A percentile compares a stretch with the other conserved stretches of the same genome.
Evolutionary conservation across 768 basidiomycete species (phyloP).

Genomic region (Multifurca ochricompacta): DNA sequence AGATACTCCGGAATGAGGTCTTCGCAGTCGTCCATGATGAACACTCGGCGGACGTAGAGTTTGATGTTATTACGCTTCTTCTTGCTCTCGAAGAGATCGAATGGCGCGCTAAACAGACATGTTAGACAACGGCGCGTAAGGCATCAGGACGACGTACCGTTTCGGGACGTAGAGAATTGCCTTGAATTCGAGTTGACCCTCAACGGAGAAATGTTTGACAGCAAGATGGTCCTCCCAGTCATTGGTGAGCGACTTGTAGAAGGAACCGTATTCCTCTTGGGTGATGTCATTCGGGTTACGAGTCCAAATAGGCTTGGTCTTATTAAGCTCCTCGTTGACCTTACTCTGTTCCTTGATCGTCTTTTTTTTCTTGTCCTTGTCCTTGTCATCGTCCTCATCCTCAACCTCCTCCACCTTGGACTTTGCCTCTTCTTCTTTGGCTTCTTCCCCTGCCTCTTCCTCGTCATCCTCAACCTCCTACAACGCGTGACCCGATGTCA

Average conservation of each 20-base stretch:
- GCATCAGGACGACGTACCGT: constrained; percentile 44
- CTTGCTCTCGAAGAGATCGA: constrained; percentile 99
- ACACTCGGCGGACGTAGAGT: constrained; percentile 99
- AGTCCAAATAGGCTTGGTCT: constrained; percentile 99
- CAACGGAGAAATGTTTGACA: constrained; percentile 99
- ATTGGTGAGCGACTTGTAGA: constrained; percentile 99
- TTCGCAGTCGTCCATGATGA: constrained; percentile 99
- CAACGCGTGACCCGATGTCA: constrained; percentile 17
- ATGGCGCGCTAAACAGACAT: constrained; percentile 64
- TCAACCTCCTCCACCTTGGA: constrained; percentile 67
- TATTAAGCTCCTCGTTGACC: constrained; percentile 98
- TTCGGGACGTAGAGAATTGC: constrained; percentile 97
- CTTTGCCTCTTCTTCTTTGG: constrained; percentile 63
- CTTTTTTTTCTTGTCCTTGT: constrained; percentile 83
- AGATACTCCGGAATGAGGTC: constrained; percentile 99
- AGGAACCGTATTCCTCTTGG: constrained; percentile 84
- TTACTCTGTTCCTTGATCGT: constrained; percentile 84
- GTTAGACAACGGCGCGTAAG: constrained; percentile 13
- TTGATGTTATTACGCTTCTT: constrained; percentile 99
- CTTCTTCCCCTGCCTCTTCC: constrained; percentile 41
- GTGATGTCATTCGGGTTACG: constrained; percentile 95
- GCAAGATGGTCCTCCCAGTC: constrained; percentile 99
- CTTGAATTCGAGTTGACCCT: constrained; percentile 99
- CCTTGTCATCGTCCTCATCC: constrained; percentile 62
- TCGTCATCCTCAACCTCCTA: constrained; percentile 74